phyloP scores from a whole-genome alignment of 495 filamentous ascomycete genomes.

The Podospora bellae-mahoneyi region DNA sequence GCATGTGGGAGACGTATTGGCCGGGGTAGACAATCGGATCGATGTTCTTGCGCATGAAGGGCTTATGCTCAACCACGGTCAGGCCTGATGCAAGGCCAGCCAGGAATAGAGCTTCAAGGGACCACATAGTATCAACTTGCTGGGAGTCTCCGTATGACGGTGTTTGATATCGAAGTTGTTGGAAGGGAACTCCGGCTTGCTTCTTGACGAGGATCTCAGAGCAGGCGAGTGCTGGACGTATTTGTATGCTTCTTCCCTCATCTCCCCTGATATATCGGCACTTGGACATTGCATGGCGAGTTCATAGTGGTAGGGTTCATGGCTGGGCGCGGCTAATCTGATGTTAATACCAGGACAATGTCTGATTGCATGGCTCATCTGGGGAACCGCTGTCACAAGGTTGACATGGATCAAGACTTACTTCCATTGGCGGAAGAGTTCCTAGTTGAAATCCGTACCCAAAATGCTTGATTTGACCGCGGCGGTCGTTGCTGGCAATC shows the following conservation, averaged over 20 bases:
- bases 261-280: slow-evolving; percentile 1
- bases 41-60: slow-evolving; percentile 39
- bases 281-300: background rate
- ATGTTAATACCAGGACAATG: background rate
- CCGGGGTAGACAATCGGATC: slow-evolving; percentile 37
- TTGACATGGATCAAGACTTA: background rate
- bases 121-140: background rate
- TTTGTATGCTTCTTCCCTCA: background rate
- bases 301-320: background rate
- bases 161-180: background rate
- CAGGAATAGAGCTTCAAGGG: slow-evolving; percentile 9
- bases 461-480: background rate
- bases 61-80: slow-evolving; percentile 37
- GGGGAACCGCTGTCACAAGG: slow-evolving; percentile 2
- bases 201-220: background rate
- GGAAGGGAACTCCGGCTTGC: background rate
- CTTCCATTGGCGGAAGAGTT: background rate
- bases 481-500: background rate
- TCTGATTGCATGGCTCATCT: slow-evolving; percentile 9
- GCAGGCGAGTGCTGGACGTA: background rate
- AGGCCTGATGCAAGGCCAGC: slow-evolving; percentile 25
- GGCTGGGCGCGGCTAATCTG: slow-evolving; percentile 10
- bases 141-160: background rate
- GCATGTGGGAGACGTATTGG: slow-evolving; percentile 38
- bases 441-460: background rate